Evolutionary conservation across 2,329 filamentous ascomycete genomes (phyloP), one percentile per base, ranked within the genome.

Genomic region (Alternaria panax): DNA sequence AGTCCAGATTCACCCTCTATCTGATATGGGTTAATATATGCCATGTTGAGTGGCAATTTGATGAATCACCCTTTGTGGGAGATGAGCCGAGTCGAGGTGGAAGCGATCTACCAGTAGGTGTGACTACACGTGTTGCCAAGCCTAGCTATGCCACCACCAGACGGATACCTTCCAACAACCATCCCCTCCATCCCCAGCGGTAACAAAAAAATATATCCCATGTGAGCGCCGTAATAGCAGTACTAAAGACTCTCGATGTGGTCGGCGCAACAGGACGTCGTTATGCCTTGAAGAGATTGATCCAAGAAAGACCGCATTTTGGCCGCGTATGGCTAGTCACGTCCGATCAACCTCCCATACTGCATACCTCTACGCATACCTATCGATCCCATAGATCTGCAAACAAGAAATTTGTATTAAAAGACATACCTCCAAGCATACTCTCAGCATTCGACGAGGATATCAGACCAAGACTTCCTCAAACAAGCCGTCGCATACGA

Each of bases 261-360:
- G 2, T 62, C 18, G 54, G 63, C 20, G 28, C 53, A 38, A 64
- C 55, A 22, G 73, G 75, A 63, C 60, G 62, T 54, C 56, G 58
- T 46, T 78, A 78, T 67, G 20, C 54, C 14, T 76, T 75, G 58
- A 75, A 71, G 38, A 50, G 72, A 52, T 50, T 77, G 27, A 64
- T 78, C 54, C 72, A 77, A 62, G 72, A 78, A 57, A 72, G 74
- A 67, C 63, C 63, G 51, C 62, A 70, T 51, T 4, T 73, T 22
- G 73, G 73, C 50, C 66, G 70, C 34, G 73, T 78, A 42, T 78
- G 74, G 74, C 56, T 73, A 54, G 72, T 63, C 48, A 61, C 55
- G 66, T 69, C 36, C 40, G 56, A 48, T 22, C 46, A 57, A 5
- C 71, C 55, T 55, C 34, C 5, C 20, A 14, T 54, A 25, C 36